Evolutionary conservation across 2,329 filamentous ascomycete genomes (phyloP).

Genomic region (Ascochyta clinopodiicola): DNA sequence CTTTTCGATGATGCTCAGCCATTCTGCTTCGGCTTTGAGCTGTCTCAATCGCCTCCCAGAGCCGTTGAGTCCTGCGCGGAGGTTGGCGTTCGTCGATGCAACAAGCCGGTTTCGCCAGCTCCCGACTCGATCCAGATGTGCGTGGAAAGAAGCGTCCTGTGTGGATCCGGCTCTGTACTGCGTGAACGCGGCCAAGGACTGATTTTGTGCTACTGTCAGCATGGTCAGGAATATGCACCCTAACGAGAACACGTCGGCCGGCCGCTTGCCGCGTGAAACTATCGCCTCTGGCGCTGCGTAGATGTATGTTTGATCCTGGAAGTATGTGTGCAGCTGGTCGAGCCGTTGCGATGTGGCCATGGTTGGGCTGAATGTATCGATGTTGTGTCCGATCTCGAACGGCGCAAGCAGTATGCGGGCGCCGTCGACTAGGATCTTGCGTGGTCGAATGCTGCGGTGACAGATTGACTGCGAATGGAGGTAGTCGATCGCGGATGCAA

Average conservation of each 20-base stretch:
- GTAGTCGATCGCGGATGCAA: slow-evolving; percentile 48
- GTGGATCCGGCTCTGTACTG: slow-evolving; percentile 44
- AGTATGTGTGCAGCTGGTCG: slow-evolving; percentile 41
- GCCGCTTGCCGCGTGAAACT: slow-evolving; percentile 45
- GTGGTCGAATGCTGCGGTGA: slow-evolving; percentile 47
- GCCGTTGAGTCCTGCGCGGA: slow-evolving; percentile 38
- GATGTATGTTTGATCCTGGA: slow-evolving; percentile 46
- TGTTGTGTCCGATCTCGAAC: slow-evolving; percentile 45
- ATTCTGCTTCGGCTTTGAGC: slow-evolving; percentile 42
- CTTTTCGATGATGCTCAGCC: slow-evolving; percentile 46
- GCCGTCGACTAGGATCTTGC: slow-evolving; percentile 49
- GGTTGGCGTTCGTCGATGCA: slow-evolving; percentile 39
- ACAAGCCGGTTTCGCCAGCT: slow-evolving; percentile 43
- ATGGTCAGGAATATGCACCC: slow-evolving; percentile 51
- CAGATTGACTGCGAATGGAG: slow-evolving; percentile 47
- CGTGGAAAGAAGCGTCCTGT: slow-evolving; percentile 49
- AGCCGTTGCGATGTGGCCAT: slow-evolving; percentile 35
- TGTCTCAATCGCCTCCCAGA: slow-evolving; percentile 42
- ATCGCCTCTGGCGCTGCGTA: slow-evolving; percentile 50
- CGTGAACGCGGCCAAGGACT: slow-evolving; percentile 42
- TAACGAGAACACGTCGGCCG: slow-evolving; percentile 49
- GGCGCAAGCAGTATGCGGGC: slow-evolving; percentile 44
- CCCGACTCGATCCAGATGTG: slow-evolving; percentile 46
- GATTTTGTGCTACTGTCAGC: slow-evolving; percentile 48
- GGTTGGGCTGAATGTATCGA: slow-evolving; percentile 39